phyloP scores from a whole-genome alignment of 352 stramenopile genomes.

The Globisporangium spinosum region DNA sequence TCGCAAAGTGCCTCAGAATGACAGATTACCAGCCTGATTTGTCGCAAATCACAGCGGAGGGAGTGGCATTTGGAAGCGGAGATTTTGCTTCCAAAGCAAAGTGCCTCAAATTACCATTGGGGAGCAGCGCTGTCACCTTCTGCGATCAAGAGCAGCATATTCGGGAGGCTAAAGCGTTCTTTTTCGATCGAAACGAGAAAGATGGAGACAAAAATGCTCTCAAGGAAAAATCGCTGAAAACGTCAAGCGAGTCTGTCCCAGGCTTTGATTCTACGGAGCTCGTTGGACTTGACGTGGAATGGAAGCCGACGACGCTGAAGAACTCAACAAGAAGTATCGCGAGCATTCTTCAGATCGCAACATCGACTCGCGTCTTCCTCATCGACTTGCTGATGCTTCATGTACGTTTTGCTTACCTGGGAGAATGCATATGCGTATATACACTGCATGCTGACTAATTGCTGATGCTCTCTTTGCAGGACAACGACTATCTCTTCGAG shows the following conservation, averaged over 20 bases:
- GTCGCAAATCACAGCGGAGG: conserved; percentile 18
- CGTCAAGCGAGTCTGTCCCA: background rate
- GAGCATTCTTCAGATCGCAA: conserved; percentile 65
- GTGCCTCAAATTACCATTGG: conserved; percentile 29
- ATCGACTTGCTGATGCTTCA: conserved; percentile 57
- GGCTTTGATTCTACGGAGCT: conserved; percentile 6
- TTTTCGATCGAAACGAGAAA: conserved; percentile 17
- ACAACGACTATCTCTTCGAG: conserved; percentile 45
- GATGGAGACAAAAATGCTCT: background rate
- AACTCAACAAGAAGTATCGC: conserved; percentile 31
- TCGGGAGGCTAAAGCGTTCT: conserved; percentile 24
- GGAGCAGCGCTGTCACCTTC: conserved; percentile 30
- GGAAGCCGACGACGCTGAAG: conserved; percentile 40
- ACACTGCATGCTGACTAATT: background rate
- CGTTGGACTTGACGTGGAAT: conserved; percentile 65
- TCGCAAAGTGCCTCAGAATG: conserved; percentile 36
- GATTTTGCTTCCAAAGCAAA: conserved; percentile 6
- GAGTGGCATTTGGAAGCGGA: background rate
- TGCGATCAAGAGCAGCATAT: conserved; percentile 36
- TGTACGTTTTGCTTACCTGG: conserved; percentile 25
- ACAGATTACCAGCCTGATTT: conserved; percentile 35
- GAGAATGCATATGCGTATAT: background rate
- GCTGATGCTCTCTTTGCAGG: conserved; percentile 18
- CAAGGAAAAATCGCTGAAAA: background rate
- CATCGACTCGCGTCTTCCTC: conserved; percentile 40